These are phyloP conservation scores for Sarocladium strictum DNA, from an alignment of 2,329 filamentous ascomycete genomes.

Conservation along the genomic window DNA sequence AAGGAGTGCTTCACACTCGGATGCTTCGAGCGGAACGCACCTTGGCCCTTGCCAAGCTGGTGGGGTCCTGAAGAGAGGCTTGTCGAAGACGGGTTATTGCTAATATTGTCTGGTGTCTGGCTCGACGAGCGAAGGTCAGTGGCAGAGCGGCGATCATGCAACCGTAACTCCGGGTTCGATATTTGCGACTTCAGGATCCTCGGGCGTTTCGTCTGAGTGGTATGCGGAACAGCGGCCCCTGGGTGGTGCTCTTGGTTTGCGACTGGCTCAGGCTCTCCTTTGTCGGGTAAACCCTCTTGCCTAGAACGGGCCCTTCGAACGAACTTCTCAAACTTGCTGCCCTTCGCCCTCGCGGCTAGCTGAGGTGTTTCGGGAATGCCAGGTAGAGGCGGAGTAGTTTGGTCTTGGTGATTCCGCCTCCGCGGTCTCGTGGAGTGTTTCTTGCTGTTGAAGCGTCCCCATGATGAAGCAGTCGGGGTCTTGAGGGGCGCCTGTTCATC, in stretches of 20 bases:
- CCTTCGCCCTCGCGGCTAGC: slow-evolving; percentile 17
- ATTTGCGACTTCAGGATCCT: slow-evolving; percentile 18
- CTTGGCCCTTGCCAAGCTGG: too few relatives aligned
- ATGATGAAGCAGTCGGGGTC: neutral
- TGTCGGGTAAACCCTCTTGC: slow-evolving; percentile 12
- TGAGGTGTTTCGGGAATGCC: slow-evolving; percentile 24
- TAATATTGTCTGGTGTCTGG: neutral
- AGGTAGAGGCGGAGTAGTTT: slow-evolving; percentile 21
- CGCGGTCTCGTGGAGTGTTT: neutral
- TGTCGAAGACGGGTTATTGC: neutral
- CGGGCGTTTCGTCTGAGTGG: slow-evolving; percentile 16
- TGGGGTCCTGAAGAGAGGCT: too few relatives aligned
- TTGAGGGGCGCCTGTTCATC: neutral
- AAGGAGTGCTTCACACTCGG: neutral
- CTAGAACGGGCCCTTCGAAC: slow-evolving; percentile 21
- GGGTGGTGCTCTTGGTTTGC: slow-evolving; percentile 12
- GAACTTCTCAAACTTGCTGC: slow-evolving; percentile 19
- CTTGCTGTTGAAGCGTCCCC: neutral
- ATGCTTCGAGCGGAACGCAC: neutral
- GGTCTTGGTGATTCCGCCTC: neutral
- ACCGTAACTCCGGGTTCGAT: slow-evolving; percentile 17
- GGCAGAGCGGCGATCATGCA: neutral
- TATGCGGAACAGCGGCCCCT: neutral
- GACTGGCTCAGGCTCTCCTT: neutral
- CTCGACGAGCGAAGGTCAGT: neutral